These are phyloP conservation scores for Barnettozyma wickerhamii DNA, from an alignment of 805 yeast species.

Conservation along the genomic window DNA sequence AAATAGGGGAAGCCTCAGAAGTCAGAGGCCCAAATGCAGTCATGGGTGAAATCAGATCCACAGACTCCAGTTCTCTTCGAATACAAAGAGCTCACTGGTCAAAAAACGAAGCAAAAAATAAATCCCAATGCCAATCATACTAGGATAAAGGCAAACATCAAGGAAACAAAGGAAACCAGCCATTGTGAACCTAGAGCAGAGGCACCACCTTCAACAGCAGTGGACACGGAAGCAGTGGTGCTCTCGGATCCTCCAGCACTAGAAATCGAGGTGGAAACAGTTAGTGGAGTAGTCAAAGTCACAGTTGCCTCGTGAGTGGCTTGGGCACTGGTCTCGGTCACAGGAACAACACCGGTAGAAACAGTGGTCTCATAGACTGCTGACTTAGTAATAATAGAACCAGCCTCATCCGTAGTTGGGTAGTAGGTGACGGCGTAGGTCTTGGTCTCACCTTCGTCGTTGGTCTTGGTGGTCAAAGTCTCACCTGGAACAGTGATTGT, in stretches of 20 bases:
- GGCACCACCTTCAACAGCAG: not conserved
- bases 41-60: no score
- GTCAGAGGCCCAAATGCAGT: no score
- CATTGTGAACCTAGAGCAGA: not conserved
- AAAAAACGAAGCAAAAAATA: no score
- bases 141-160: no score
- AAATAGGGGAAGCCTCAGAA: no score
- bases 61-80: no score
- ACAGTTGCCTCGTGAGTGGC: not conserved
- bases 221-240: not conserved
- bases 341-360: not conserved
- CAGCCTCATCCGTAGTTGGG: conserved; percentile 1
- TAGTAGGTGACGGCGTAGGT: conserved; percentile 1
- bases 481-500: conserved; percentile 7
- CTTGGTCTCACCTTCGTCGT: not conserved
- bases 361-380: not conserved
- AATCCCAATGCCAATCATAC: no score
- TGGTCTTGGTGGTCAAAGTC: not conserved
- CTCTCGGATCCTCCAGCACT: not conserved
- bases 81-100: no score
- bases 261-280: no score
- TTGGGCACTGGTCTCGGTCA: not conserved
- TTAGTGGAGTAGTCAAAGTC: not conserved
- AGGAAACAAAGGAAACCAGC: not conserved
- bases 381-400: not conserved